Evolutionary conservation across 2,329 filamentous ascomycete species (phyloP), one percentile per base, ranked within the genome.

Genomic region (Trichophyton benhamiae): DNA sequence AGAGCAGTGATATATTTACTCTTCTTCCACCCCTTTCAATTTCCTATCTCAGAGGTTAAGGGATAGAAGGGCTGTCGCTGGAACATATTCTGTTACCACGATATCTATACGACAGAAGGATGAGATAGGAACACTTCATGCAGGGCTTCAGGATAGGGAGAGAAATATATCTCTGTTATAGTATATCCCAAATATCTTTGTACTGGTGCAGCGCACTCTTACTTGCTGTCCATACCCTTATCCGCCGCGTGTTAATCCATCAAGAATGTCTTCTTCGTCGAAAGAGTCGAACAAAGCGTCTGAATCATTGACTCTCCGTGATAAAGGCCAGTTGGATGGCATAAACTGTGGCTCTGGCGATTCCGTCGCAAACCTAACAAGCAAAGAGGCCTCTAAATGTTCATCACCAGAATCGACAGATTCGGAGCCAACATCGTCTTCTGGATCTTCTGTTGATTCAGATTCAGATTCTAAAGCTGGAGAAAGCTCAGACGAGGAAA

Each of bases 391-490:
- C 33, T 36, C 52, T 6, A 17, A n/a, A 36, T n/a, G 2, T 6
- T 9, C 30, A 33, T 17, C 52, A n/a, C 27, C 7, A 1, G 52
- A 55, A 17, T 36, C 11, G 33, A 33, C 52, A 17, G 27, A 55
- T 1, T 64, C 66, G 22, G 61, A 61, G 25, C 61, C 65, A 11
- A 64, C 64, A 1, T 64, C 64, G 8, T 64, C 64, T 36, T 65
- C 61, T 2, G 61, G 60, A 15, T 60, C 59, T 22, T 66, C 68
- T 22, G 66, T 64, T 20, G 41, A 46, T 17, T 57, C 61, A 2
- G 59, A 61, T 38, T 55, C 30, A 6, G 71, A 71, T 5, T 64
- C 66, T 5, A 68, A 70, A 4, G 22, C 8, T 11, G 46, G 20
- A 13, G 62, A 62, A 6, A 58, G 20, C 48, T 57, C 38, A 8